Evolutionary conservation across 2,329 filamentous ascomycete genomes (phyloP).

Genomic region (Paecilomyces sp.): DNA sequence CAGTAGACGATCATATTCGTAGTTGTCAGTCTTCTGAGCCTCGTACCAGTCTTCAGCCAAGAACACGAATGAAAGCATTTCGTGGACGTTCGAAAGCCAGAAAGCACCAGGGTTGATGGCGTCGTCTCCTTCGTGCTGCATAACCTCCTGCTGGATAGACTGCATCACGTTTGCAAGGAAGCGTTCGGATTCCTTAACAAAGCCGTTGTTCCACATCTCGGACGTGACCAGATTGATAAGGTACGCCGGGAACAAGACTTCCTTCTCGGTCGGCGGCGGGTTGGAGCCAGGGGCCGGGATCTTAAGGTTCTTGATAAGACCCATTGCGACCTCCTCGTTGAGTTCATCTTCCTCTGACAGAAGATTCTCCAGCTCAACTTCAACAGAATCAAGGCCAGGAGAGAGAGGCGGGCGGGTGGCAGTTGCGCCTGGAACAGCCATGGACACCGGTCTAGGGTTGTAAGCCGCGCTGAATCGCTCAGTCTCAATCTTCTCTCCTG

Average conservation of each 20-base stretch:
- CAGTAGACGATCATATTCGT: conserved; percentile 92
- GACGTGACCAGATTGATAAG: conserved; percentile 98
- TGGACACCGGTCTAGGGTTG: conserved; percentile 91
- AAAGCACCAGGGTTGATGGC: conserved; percentile 96
- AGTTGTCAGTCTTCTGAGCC: conserved; percentile 98
- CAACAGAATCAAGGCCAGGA: conserved; percentile 79
- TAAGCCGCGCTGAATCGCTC: conserved; percentile 89
- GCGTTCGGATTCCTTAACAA: conserved; percentile 97
- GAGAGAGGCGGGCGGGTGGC: conserved; percentile 64
- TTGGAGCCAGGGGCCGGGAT: conserved; percentile 83
- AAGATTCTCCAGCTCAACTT: conserved; percentile 87
- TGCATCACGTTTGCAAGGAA: conserved; percentile 99
- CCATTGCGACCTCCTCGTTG: conserved; percentile 95
- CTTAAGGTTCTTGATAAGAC: conserved; percentile 91
- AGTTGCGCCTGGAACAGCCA: conserved; percentile 60
- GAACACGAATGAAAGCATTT: conserved; percentile 99
- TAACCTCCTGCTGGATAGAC: conserved; percentile 97
- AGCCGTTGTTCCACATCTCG: conserved; percentile 99
- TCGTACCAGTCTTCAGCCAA: conserved; percentile 99
- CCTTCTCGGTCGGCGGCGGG: conserved; percentile 92
- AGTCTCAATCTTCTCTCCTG: conserved; percentile 75
- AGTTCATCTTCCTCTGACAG: conserved; percentile 92
- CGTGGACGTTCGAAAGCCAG: conserved; percentile 98
- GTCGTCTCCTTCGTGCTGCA: conserved; percentile 97
- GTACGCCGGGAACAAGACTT: conserved; percentile 96